Conservation (phyloP, 208 protist species). For the Trypanosoma vivax region DNA sequence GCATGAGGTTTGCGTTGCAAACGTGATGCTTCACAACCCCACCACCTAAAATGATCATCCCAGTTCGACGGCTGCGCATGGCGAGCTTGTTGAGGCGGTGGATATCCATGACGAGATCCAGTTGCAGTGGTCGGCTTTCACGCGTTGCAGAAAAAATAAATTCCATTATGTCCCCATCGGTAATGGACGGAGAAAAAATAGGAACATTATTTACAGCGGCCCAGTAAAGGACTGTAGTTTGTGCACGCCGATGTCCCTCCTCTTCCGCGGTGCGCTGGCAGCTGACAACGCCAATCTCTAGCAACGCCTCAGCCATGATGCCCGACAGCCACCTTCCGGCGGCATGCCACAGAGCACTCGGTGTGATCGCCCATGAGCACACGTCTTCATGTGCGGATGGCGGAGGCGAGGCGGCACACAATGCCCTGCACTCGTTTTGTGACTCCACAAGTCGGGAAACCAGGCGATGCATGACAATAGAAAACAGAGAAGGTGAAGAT, state of each 20-base stretch:
- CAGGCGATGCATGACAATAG: conserved; percentile 46
- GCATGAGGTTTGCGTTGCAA: conserved; percentile 99
- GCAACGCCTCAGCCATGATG: conserved; percentile 40
- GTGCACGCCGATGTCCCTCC: conserved; percentile 33
- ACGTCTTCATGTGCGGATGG: conserved; percentile 23
- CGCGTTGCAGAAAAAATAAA: conserved; percentile 29
- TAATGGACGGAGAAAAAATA: conserved; percentile 78
- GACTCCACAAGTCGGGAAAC: conserved; percentile 27
- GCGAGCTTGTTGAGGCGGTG: conserved; percentile 94
- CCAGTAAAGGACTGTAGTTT: conserved; percentile 74
- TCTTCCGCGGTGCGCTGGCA: conserved; percentile 2
- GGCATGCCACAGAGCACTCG: conserved; percentile 70
- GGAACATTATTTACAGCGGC: conserved; percentile 67
- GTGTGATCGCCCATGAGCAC: conserved; percentile 62
- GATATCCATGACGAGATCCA: conserved; percentile 95
- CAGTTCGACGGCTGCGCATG: conserved; percentile 91
- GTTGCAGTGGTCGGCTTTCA: conserved; percentile 12
- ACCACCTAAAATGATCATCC: conserved; percentile 98
- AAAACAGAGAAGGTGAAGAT: conserved; percentile 27
- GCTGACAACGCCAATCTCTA: conserved; percentile 6
- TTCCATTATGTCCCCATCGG: conserved; percentile 64
- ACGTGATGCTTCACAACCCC: conserved; percentile 99
- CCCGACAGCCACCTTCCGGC: conserved; percentile 64
- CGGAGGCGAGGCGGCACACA: conserved; percentile 7
- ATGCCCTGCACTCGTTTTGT: conserved; percentile 22